Evolutionary conservation across 2,329 filamentous ascomycete species (phyloP), one percentile per base, ranked within the genome.

Genomic region (Talaromyces sp.): DNA sequence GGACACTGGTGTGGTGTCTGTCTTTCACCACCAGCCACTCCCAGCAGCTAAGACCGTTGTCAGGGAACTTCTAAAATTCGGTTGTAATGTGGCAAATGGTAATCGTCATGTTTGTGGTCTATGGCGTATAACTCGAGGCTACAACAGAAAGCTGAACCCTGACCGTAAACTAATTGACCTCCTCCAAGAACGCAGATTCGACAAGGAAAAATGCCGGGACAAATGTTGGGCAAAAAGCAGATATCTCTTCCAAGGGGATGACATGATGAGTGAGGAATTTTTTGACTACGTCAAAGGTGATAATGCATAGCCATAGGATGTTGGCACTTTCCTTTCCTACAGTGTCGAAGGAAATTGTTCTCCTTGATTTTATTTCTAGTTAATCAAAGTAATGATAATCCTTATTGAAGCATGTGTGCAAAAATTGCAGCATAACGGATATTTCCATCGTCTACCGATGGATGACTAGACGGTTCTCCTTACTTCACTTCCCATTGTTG

Each of bases 11-110:
- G 51, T 60, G 9, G 52, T 54, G 9, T 31, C 23, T 10, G 33
- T 33, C 2, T 31, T 34, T n/a, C 52, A 3, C 2, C 18, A 30
- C 14, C 9, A 6, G 27, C 51, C 2, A 14, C 14, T 31, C 7
- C 9, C 23, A 16, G 23, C 33, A 28, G 27, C 51, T 33, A 30
- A n/a, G 23, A 5, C 9, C 14, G 16, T 53, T n/a, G 50, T 59
- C 14, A 42, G 4, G 9, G 30, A 42, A 23, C 57, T 59, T 27
- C 28, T 59, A 12, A 9, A 33, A 16, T 59, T 27, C 16, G 57
- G 57, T 44, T 54, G 50, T 5, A 59, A 59, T 12, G 50, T 59
- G 9, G 33, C 50, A 42, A 59, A 59, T 42, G 57, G 57, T 16
- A 28, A 18, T 59, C 27, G 16, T 18, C 57, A 59, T 31, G 47